Evolutionary conservation across 164 flowering plant species (phyloP).

Genomic region (Litsea cubeba): DNA sequence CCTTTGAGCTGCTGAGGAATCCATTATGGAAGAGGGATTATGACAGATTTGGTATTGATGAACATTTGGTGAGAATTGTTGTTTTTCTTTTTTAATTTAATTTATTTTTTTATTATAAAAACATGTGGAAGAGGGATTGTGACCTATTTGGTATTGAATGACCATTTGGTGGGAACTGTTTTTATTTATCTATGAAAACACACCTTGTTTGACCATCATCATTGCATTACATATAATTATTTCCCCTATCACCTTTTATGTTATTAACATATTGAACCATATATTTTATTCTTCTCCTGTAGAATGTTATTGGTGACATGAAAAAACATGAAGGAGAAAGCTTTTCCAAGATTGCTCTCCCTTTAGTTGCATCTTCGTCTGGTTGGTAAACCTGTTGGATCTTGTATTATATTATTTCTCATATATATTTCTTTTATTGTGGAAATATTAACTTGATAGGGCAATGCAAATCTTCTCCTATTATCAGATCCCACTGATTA

Average conservation of each 20-base stretch:
- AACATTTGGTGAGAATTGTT: constrained; percentile 50
- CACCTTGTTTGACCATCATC: too few species aligned
- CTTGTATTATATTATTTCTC: neutral
- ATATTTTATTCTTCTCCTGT: constrained; percentile 1
- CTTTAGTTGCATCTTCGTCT: constrained; percentile 43
- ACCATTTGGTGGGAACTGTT: too few species aligned
- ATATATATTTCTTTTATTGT: neutral
- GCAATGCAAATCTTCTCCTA: constrained; percentile 3
- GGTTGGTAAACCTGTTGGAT: constrained; percentile 37
- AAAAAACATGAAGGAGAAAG: constrained; percentile 34
- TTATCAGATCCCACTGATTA: constrained; percentile 32
- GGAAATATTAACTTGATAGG: neutral
- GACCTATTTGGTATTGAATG: too few species aligned
- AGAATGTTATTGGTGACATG: constrained; percentile 57
- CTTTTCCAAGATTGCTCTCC: constrained; percentile 44
- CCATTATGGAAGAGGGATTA: constrained; percentile 85
- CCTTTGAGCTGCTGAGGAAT: constrained; percentile 78
- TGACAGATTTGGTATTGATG: constrained; percentile 70
- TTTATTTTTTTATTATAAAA: neutral
- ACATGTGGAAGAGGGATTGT: neutral
- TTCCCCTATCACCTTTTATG: neutral
- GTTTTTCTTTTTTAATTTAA: neutral
- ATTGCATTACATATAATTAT: neutral
- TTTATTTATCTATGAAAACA: too few species aligned
- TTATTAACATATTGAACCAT: neutral